Percentiles rank a stretch among this genome's conserved stretches.
Evolutionary conservation across 1,284 basidiomycete genomes (phyloP).

Genomic region (Athelia psychrophila): DNA sequence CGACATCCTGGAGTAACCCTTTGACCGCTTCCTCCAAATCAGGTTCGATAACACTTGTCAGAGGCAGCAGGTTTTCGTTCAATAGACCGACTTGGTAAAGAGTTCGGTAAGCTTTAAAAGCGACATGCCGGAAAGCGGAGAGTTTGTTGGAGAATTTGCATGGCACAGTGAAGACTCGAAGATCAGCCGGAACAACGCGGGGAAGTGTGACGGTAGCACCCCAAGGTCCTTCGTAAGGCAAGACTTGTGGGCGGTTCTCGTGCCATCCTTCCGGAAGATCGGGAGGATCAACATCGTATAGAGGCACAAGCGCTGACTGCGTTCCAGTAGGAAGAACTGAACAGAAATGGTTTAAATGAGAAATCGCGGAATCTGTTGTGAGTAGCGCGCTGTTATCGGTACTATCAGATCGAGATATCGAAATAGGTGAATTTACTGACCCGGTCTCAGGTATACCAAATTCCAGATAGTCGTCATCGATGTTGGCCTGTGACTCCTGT

Average conservation of each 20-base stretch:
- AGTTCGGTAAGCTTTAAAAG: slow-evolving; percentile 64
- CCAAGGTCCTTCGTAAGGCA: slow-evolving; percentile 52
- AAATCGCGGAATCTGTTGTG: slow-evolving; percentile 65
- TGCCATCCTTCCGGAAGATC: slow-evolving; percentile 68
- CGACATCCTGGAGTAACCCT: slow-evolving; percentile 57
- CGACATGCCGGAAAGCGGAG: slow-evolving; percentile 66
- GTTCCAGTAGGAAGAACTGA: slow-evolving; percentile 60
- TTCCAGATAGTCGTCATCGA: slow-evolving; percentile 39
- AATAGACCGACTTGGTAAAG: slow-evolving; percentile 62
- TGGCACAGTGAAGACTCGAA: slow-evolving; percentile 50
- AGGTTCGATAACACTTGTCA: slow-evolving; percentile 49
- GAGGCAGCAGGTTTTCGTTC: slow-evolving; percentile 71
- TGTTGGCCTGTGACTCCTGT: slow-evolving; percentile 25
- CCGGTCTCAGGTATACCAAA: slow-evolving; percentile 62
- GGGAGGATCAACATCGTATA: slow-evolving; percentile 66
- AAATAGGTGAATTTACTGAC: slow-evolving; percentile 32
- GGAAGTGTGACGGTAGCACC: slow-evolving; percentile 66
- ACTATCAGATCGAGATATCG: neutral
- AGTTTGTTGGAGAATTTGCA: slow-evolving; percentile 49
- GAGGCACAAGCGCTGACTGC: slow-evolving; percentile 49
- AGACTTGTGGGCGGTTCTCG: slow-evolving; percentile 18
- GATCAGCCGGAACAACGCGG: slow-evolving; percentile 44
- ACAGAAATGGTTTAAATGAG: slow-evolving; percentile 75
- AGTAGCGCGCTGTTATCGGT: slow-evolving; percentile 55
- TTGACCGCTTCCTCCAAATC: slow-evolving; percentile 64